phyloP scores from a whole-genome alignment of 75 land plant genomes.

The Picea sitchensis region DNA sequence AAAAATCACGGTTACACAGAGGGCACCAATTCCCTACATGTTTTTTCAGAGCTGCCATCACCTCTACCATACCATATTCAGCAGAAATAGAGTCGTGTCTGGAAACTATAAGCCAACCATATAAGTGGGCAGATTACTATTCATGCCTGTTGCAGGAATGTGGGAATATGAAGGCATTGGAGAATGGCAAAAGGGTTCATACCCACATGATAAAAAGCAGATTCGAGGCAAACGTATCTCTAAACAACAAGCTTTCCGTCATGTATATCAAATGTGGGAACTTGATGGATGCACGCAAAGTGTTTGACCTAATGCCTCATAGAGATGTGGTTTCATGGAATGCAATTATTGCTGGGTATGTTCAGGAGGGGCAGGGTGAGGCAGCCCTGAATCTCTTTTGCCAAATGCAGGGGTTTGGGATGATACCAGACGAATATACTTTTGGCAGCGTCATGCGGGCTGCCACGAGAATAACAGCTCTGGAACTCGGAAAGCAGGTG shows the following conservation, averaged over 20 bases:
- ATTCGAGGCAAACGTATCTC: slow-evolving; percentile 10
- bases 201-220: slow-evolving; percentile 41
- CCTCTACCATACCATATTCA: background rate
- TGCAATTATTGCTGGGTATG: slow-evolving; percentile 42
- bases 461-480: slow-evolving; percentile 15
- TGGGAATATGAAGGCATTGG: slow-evolving; percentile 14
- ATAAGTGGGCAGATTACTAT: background rate
- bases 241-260: slow-evolving; percentile 46
- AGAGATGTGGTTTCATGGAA: slow-evolving; percentile 60
- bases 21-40: background rate
- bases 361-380: slow-evolving; percentile 14
- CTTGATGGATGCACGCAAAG: slow-evolving; percentile 28
- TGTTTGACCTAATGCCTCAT: slow-evolving; percentile 26
- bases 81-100: background rate
- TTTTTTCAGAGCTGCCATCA: background rate
- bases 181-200: slow-evolving; percentile 40
- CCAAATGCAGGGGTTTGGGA: slow-evolving; percentile 36
- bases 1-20: background rate
- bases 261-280: slow-evolving; percentile 62
- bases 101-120: background rate
- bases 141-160: slow-evolving; percentile 22
- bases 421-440: slow-evolving; percentile 27
- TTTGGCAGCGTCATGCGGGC: slow-evolving; percentile 45
- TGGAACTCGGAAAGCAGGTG: slow-evolving; percentile 30
- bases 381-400: slow-evolving; percentile 25